These are phyloP conservation scores for Exserohilum turcica DNA, from an alignment of 2,329 filamentous ascomycete genomes.

Conservation along the genomic window DNA sequence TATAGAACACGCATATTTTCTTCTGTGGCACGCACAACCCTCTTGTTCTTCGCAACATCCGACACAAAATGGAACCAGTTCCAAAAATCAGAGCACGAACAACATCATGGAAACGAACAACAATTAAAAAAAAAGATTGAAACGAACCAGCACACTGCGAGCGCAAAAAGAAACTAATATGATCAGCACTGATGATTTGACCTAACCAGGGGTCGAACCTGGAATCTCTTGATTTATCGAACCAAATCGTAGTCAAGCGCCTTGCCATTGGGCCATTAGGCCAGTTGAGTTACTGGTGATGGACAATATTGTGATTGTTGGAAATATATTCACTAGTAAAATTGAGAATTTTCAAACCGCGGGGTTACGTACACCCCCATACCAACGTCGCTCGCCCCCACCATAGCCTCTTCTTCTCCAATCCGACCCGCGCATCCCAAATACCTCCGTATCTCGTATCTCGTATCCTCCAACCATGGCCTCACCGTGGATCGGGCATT, in stretches of 20 bases:
- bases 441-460: slow-evolving; percentile 6
- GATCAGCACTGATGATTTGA: slow-evolving; percentile 13
- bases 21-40: no score
- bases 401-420: not conserved
- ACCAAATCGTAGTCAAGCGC: slow-evolving; percentile 60
- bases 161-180: slow-evolving; percentile 9
- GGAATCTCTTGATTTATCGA: slow-evolving; percentile 41
- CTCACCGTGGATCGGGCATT: not conserved
- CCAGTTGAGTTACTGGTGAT: slow-evolving; percentile 19
- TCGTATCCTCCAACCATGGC: slow-evolving; percentile 6
- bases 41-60: no score
- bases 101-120: not conserved
- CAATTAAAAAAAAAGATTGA: not conserved
- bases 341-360: not conserved
- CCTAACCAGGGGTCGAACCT: slow-evolving; percentile 34
- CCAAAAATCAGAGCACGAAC: not conserved
- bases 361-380: slow-evolving; percentile 3
- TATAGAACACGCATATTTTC: no score
- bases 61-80: no score
- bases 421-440: slow-evolving; percentile 8
- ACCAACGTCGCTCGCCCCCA: slow-evolving; percentile 14
- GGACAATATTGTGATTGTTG: no score
- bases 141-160: not conserved
- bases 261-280: slow-evolving; percentile 60
- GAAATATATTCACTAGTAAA: not conserved